These are phyloP conservation scores for Gossypium anomalum DNA, from an alignment of 345 rosid genomes.

Conservation along the genomic window DNA sequence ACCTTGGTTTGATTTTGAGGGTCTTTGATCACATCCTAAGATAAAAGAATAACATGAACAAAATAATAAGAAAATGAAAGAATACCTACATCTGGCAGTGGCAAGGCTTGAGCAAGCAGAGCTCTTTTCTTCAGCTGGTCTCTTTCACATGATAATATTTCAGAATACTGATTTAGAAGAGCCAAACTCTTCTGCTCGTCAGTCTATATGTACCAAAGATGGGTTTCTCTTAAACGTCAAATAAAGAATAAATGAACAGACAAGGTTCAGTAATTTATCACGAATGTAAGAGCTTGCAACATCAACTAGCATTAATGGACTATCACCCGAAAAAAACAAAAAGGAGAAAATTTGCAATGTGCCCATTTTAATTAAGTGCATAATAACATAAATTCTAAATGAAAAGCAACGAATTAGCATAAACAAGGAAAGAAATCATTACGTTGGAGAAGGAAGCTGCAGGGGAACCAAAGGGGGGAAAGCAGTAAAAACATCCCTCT, in stretches of 20 bases:
- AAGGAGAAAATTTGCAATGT: not conserved
- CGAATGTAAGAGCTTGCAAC: not conserved
- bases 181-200: slow-evolving; percentile 61
- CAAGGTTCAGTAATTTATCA: not conserved
- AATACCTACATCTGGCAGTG: slow-evolving; percentile 74
- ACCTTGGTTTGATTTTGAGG: not conserved
- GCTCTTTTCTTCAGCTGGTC: slow-evolving; percentile 70
- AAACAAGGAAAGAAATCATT: not conserved
- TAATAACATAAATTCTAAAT: not conserved
- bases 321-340: not conserved
- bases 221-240: slow-evolving; percentile 61
- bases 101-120: slow-evolving; percentile 72
- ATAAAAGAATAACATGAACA: not conserved
- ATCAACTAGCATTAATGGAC: not conserved
- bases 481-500: slow-evolving; percentile 34
- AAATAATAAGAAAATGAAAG: not conserved
- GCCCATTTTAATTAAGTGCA: not conserved
- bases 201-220: slow-evolving; percentile 31
- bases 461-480: slow-evolving; percentile 42
- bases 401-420: not conserved
- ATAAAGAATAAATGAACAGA: not conserved
- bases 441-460: slow-evolving; percentile 63
- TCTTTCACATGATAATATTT: slow-evolving; percentile 66
- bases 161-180: slow-evolving; percentile 55
- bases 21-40: not conserved